These are phyloP conservation scores for Hypoxylon lenormandii DNA, from an alignment of 495 filamentous ascomycete genomes.

Conservation along the genomic window DNA sequence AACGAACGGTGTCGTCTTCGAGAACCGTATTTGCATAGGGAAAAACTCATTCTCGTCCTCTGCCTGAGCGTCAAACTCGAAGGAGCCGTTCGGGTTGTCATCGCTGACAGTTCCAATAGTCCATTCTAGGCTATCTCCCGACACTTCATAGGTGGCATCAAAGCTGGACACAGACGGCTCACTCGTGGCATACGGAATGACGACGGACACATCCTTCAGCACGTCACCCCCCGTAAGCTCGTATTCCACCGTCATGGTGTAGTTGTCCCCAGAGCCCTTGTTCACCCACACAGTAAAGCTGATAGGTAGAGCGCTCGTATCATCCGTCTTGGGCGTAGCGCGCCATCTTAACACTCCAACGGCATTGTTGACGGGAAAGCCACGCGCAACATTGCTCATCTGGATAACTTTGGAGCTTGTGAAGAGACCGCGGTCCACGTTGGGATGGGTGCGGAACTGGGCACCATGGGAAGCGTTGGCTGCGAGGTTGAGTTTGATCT, in stretches of 20 bases:
- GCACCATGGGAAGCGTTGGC: constrained; percentile 79
- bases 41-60: constrained; percentile 91
- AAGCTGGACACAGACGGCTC: constrained; percentile 92
- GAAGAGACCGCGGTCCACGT: constrained; percentile 89
- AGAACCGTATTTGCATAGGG: constrained; percentile 92
- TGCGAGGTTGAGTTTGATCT: constrained; percentile 82
- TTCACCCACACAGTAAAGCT: constrained; percentile 97
- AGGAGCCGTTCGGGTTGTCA: constrained; percentile 81
- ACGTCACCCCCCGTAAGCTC: constrained; percentile 80
- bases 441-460: constrained; percentile 92
- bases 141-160: constrained; percentile 92
- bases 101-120: constrained; percentile 84
- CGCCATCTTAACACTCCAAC: constrained; percentile 92
- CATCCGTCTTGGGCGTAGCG: constrained; percentile 75
- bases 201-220: constrained; percentile 84
- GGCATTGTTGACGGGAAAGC: constrained; percentile 90
- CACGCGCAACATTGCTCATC: constrained; percentile 81
- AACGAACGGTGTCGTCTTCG: constrained; percentile 85
- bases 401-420: constrained; percentile 82
- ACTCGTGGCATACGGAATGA: constrained; percentile 82
- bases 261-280: constrained; percentile 79
- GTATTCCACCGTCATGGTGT: constrained; percentile 90
- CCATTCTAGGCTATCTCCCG: constrained; percentile 94
- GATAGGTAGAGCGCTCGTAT: constrained; percentile 81
- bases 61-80: constrained; percentile 92